Conservation (phyloP, 139 green algal species). For the Chlorella sp. region DNA sequence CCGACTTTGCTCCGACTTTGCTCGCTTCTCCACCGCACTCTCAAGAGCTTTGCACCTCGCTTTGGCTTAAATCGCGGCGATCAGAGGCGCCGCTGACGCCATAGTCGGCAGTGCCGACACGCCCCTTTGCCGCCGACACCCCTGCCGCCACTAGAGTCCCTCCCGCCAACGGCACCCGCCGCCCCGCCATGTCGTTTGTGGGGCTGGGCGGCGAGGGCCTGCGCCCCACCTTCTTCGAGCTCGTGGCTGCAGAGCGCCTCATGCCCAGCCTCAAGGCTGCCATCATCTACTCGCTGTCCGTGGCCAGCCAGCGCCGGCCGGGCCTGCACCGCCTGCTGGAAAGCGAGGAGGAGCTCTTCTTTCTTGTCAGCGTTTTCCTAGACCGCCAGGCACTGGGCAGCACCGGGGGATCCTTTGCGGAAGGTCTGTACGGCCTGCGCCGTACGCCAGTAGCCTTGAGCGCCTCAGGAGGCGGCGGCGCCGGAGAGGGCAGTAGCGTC, state of each 20-base stretch:
- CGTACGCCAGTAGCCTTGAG: slow-evolving; percentile 17
- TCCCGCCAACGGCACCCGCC: not conserved
- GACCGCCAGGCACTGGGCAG: slow-evolving; percentile 69
- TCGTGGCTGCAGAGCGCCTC: slow-evolving; percentile 82
- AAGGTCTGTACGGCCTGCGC: slow-evolving; percentile 82
- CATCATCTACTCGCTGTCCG: slow-evolving; percentile 78
- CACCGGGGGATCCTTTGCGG: slow-evolving; percentile 75
- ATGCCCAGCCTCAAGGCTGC: slow-evolving; percentile 80
- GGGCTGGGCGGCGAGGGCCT: slow-evolving; percentile 69
- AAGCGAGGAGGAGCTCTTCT: slow-evolving; percentile 83
- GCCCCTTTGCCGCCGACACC: not conserved
- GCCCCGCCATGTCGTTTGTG: slow-evolving; percentile 75
- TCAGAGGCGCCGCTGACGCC: too few species aligned
- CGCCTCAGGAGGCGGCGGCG: not conserved
- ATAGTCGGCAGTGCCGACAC: not conserved
- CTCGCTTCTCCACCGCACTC: too few species aligned
- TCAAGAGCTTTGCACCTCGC: too few species aligned
- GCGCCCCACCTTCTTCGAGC: slow-evolving; percentile 88
- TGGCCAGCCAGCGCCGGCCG: slow-evolving; percentile 58
- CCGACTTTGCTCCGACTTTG: too few species aligned
- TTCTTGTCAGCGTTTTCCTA: slow-evolving; percentile 66
- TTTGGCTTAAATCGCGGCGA: too few species aligned
- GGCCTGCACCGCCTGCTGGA: slow-evolving; percentile 69
- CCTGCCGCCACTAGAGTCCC: not conserved
- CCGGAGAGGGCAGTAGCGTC: not conserved